These are phyloP conservation scores for Puccinellia tenuiflora DNA, from an alignment of 176 grass and related monocot species.

Conservation along the genomic window DNA sequence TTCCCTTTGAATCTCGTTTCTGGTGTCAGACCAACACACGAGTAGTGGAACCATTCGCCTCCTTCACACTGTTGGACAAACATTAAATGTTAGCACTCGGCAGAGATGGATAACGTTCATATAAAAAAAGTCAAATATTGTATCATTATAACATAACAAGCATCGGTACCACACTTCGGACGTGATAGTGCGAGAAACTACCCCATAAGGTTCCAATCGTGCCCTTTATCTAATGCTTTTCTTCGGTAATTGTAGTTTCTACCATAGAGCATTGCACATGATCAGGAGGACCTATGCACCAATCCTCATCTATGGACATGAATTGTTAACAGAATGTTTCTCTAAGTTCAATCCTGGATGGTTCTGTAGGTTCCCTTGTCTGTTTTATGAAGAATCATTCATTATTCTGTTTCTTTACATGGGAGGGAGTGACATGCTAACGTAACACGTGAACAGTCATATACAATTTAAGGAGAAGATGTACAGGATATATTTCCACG, in stretches of 20 bases:
- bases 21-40: slow-evolving; percentile 86
- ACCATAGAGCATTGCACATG: neutral
- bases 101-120: neutral
- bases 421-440: neutral
- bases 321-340: neutral
- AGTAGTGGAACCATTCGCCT: slow-evolving; percentile 99
- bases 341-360: neutral
- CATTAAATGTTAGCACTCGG: slow-evolving; percentile 19
- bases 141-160: neutral
- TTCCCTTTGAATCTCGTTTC: slow-evolving; percentile 99
- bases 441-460: neutral
- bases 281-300: neutral
- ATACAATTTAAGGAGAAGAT: neutral
- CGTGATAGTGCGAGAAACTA: neutral
- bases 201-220: neutral
- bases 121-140: neutral
- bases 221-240: neutral
- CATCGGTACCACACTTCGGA: neutral
- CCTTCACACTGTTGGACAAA: slow-evolving; percentile 78
- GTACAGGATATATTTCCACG: neutral
- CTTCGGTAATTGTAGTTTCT: neutral
- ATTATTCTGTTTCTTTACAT: neutral
- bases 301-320: neutral
- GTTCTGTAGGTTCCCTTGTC: neutral
- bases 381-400: neutral